These are phyloP conservation scores for Penicillium expansum DNA, from an alignment of 2,329 filamentous ascomycete genomes.

Conservation along the genomic window DNA sequence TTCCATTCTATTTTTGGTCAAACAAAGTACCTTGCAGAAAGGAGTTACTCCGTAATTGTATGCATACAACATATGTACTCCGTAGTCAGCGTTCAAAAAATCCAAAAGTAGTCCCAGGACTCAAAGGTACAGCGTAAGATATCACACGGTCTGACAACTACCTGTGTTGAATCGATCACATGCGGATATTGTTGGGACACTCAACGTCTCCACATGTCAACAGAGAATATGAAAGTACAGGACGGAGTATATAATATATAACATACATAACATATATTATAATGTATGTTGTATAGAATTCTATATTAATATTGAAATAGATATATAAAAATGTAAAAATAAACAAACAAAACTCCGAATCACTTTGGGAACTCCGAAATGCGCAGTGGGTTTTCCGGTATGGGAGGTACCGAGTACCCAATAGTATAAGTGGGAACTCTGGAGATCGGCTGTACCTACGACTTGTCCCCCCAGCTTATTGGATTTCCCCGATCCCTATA, in stretches of 20 bases:
- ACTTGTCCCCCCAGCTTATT: constrained; percentile 12
- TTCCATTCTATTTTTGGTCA: not conserved
- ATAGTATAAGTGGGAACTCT: constrained; percentile 21
- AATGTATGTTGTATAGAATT: no score
- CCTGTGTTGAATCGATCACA: constrained; percentile 25
- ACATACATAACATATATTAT: no score
- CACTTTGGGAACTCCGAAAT: not conserved
- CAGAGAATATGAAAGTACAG: no score
- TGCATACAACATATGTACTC: no score
- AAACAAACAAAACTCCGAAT: not conserved
- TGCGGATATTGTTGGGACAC: constrained; percentile 24
- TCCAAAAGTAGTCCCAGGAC: not conserved
- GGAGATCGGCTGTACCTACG: constrained; percentile 6
- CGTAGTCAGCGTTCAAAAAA: no score
- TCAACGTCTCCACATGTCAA: constrained; percentile 20
- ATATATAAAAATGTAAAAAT: no score
- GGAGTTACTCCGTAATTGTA: no score
- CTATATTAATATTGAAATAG: no score
- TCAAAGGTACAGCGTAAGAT: constrained; percentile 2
- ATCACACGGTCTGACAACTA: constrained; percentile 22
- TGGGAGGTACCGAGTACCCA: constrained; percentile 26
- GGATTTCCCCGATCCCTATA: constrained; percentile 20
- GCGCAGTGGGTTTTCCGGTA: constrained; percentile 12
- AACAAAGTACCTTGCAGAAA: no score
- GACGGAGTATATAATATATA: no score